Conservation (phyloP, 768 basidiomycete genomes). For the Albatrellus ellisii region DNA sequence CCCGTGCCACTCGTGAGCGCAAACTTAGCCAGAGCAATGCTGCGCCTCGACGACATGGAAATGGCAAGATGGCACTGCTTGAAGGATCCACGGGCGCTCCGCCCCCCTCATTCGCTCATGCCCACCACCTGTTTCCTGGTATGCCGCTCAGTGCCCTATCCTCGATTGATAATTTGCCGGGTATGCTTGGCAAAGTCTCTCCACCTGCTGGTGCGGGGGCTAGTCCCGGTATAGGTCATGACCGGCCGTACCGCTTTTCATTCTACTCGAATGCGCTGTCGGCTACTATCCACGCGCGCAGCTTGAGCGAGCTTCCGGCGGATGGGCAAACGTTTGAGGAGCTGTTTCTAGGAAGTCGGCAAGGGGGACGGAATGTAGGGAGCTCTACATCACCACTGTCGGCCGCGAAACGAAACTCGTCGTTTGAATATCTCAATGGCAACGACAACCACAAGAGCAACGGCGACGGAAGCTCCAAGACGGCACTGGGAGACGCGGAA, state of each 20-base stretch:
- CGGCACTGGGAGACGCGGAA: slow-evolving; percentile 24
- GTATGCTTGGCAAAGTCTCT: neutral
- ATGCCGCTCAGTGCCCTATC: slow-evolving; percentile 24
- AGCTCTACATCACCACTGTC: neutral
- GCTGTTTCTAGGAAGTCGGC: slow-evolving; percentile 44
- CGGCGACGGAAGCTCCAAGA: slow-evolving; percentile 6
- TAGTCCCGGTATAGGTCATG: slow-evolving; percentile 3
- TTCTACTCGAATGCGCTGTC: slow-evolving; percentile 92
- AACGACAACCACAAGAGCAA: no score
- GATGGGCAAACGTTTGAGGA: slow-evolving; percentile 91
- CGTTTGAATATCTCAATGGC: no score
- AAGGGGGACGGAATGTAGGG: neutral
- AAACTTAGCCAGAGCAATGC: slow-evolving; percentile 80
- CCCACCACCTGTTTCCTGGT: slow-evolving; percentile 15
- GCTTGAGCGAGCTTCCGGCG: slow-evolving; percentile 83
- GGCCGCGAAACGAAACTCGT: slow-evolving; percentile 1
- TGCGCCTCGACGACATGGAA: slow-evolving; percentile 41
- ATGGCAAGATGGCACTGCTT: slow-evolving; percentile 85
- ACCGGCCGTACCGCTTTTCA: slow-evolving; percentile 88
- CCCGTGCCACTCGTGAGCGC: slow-evolving; percentile 65
- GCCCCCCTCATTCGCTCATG: slow-evolving; percentile 23
- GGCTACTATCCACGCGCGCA: slow-evolving; percentile 91
- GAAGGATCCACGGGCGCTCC: slow-evolving; percentile 41
- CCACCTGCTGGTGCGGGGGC: no score
- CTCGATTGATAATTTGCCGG: slow-evolving; percentile 27